Conservation (phyloP, 176 grass and related monocot species). For the Ensete ventricosum region DNA sequence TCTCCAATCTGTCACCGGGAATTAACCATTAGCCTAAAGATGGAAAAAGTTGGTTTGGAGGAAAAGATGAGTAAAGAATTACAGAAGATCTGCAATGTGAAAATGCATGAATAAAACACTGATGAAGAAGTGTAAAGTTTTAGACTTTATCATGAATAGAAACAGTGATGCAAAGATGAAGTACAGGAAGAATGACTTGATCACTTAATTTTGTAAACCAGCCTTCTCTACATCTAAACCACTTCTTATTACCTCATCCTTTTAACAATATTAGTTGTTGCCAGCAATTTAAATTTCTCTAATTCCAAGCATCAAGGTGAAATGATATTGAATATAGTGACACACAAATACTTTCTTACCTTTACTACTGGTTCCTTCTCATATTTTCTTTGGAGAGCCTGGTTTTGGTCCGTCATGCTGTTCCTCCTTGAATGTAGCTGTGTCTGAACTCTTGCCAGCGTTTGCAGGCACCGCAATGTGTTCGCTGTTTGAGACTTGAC, state of each 20-base stretch:
- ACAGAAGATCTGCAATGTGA: neutral
- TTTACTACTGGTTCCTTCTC: conserved; percentile 64
- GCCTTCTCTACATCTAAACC: no score
- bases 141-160: no score
- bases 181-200: no score
- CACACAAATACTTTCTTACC: conserved; percentile 22
- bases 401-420: conserved; percentile 74
- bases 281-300: neutral
- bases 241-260: no score
- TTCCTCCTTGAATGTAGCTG: conserved; percentile 60
- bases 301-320: neutral
- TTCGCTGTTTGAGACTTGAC: conserved; percentile 71
- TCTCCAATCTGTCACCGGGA: conserved; percentile 42
- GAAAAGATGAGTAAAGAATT: neutral
- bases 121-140: no score
- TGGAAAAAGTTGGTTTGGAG: neutral
- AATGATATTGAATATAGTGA: neutral
- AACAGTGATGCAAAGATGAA: neutral
- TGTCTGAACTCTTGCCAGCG: conserved; percentile 60
- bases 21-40: neutral
- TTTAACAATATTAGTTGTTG: no score
- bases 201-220: no score
- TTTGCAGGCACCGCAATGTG: conserved; percentile 55
- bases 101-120: neutral
- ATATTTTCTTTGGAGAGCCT: conserved; percentile 59